Conservation (phyloP, 768 basidiomycete species). For the Suillus cothurnatus region DNA sequence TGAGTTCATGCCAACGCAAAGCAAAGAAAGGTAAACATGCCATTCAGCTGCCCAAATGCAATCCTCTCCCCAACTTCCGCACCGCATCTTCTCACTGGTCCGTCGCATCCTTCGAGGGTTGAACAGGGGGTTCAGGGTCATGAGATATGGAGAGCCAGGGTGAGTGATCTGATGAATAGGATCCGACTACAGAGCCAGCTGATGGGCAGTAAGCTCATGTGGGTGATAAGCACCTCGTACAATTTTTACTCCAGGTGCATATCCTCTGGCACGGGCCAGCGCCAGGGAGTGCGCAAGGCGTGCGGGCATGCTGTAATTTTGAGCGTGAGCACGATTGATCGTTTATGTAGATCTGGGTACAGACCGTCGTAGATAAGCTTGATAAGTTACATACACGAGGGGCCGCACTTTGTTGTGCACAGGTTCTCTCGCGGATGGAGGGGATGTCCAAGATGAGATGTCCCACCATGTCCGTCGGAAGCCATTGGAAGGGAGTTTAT, state of each 20-base stretch:
- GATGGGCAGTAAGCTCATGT: slow-evolving; percentile 60
- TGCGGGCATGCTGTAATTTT: slow-evolving; percentile 56
- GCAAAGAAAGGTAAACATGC: slow-evolving; percentile 40
- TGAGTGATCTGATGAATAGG: not conserved
- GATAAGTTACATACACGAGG: slow-evolving; percentile 83
- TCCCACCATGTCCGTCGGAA: not conserved
- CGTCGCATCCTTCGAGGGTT: slow-evolving; percentile 67
- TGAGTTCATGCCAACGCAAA: slow-evolving; percentile 1
- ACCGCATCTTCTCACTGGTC: too few relatives aligned
- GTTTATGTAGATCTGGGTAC: slow-evolving; percentile 9
- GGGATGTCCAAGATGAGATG: not conserved
- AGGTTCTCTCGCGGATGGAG: not conserved
- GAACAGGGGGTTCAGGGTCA: slow-evolving; percentile 65
- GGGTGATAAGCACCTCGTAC: slow-evolving; percentile 92
- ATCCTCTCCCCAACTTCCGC: slow-evolving; percentile 72
- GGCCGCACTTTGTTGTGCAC: slow-evolving; percentile 49
- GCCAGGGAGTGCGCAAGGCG: slow-evolving; percentile 65
- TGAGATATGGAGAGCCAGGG: slow-evolving; percentile 52
- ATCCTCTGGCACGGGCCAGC: slow-evolving; percentile 66
- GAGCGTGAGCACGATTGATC: not conserved
- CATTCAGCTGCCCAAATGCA: slow-evolving; percentile 81
- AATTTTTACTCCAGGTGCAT: slow-evolving; percentile 86
- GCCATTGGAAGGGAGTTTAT: slow-evolving; percentile 38
- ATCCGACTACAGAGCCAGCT: slow-evolving; percentile 13
- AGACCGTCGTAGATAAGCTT: slow-evolving; percentile 82